Conservation (phyloP, 2,329 filamentous ascomycete genomes). For the Xylaria sp. region DNA sequence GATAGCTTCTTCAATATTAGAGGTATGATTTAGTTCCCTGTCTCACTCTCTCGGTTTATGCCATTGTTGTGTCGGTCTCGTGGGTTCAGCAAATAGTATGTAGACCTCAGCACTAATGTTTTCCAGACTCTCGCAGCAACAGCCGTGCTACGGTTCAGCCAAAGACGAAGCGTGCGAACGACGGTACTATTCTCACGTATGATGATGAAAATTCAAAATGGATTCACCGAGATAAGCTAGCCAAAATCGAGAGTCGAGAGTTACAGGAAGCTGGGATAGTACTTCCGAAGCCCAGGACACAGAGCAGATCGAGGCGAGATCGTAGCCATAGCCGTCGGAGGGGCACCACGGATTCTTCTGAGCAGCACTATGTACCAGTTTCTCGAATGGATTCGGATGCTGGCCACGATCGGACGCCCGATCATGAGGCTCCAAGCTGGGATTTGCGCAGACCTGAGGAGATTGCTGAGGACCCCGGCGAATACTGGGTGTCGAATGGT, state of each 20-base stretch:
- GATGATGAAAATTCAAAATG: constrained; percentile 72
- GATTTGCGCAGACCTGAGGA: constrained; percentile 81
- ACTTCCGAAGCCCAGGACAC: constrained; percentile 59
- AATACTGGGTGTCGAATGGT: constrained; percentile 59
- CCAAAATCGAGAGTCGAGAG: constrained; percentile 80
- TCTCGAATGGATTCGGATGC: constrained; percentile 55
- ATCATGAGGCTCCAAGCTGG: constrained; percentile 60
- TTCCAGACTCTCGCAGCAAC: constrained; percentile 32
- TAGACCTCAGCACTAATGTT: constrained; percentile 29
- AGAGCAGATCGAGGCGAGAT: constrained; percentile 54
- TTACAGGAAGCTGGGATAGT: constrained; percentile 78
- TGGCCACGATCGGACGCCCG: constrained; percentile 46
- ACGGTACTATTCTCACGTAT: constrained; percentile 40
- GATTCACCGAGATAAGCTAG: constrained; percentile 86
- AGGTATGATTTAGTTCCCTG: constrained; percentile 32
- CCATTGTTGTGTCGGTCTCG: neutral
- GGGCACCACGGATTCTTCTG: constrained; percentile 40
- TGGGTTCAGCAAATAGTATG: neutral
- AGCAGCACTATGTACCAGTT: constrained; percentile 38
- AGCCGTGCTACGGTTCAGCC: constrained; percentile 19
- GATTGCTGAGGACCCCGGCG: constrained; percentile 65
- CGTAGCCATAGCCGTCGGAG: constrained; percentile 49
- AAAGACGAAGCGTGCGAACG: constrained; percentile 38
- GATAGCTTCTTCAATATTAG: constrained; percentile 34
- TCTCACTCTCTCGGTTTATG: neutral